Base-by-base conservation (phyloP, 2,329 filamentous ascomycete genomes). In the Fusarium ambrosium region DNA sequence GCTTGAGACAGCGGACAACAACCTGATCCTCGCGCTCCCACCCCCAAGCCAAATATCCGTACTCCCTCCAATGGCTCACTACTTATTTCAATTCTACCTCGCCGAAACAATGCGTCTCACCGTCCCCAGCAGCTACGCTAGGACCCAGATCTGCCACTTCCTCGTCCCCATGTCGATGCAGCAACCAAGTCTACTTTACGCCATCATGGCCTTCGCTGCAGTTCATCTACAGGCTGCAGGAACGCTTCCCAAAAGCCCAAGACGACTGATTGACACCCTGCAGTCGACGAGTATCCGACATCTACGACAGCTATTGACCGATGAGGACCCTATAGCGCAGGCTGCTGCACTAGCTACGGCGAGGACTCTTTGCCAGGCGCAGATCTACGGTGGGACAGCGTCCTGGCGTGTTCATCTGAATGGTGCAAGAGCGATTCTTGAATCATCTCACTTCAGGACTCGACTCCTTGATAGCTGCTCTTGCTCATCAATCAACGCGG, bases 91-190 rank as follows among this genome's bases (percentile, higher is more conserved):
- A n/a, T 74, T 74, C n/a, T 75, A 75, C 18, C 39, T 70, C 3
- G 51, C 72, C 1, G 69, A 75, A 61, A 75, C 72, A 1, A 74
- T 75, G 27, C 70, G 66, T 13, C 69, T 75, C 10, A 75, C 69
- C 6, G 71, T 74, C 6, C 72, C 72, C 2, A 74, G 72, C 22
- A 65, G 43, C 4, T 72, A 67, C 34, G 72, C 72, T 0, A 65
- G 68, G 24, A 34, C 48, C 16, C 56, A 75, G 27, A 75, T 75
- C 2, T 75, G 72, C 2, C 72, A 66, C 7, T 75, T 75, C 6
- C 43, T 75, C 0, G 71, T 75, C 10, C 72, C 72, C 2, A 74
- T 74, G 65, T 66, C 72, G 7, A 51, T 70, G 2, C 62, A 69
- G 0, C 65, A 75, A 18, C 72, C 72, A 0, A 67, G 71, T n/a